Percentiles rank a stretch among this genome's conserved stretches.
Evolutionary conservation across 108 stramenopile species (phyloP).

Genomic region (Fragilaria radians): DNA sequence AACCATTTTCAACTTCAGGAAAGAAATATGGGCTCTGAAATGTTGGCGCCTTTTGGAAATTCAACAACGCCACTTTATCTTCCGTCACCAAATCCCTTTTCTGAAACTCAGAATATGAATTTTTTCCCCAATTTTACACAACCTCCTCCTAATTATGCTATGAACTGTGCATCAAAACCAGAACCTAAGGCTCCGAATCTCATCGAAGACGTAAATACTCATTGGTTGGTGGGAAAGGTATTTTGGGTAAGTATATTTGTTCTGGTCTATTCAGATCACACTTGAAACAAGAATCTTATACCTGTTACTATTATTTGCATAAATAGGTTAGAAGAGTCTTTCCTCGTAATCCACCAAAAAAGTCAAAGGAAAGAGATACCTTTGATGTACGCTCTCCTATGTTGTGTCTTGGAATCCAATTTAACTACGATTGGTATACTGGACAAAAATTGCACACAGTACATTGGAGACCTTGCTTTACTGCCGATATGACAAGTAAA

Average conservation of each 20-base stretch:
- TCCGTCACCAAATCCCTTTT: not conserved
- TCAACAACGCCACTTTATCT: not conserved
- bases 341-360: conserved; percentile 6
- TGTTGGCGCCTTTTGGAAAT: not conserved
- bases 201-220: not conserved
- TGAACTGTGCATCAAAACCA: too few species aligned
- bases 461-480: conserved; percentile 29
- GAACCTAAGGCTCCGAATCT: not conserved
- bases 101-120: not conserved
- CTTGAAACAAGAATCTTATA: not conserved
- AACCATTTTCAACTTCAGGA: not conserved
- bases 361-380: conserved; percentile 1
- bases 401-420: conserved; percentile 19
- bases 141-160: not conserved
- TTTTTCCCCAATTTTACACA: not conserved
- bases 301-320: not conserved
- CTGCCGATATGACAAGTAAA: not conserved
- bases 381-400: conserved; percentile 14
- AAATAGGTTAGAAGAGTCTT: conserved; percentile 4
- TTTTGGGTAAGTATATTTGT: not conserved
- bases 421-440: conserved; percentile 8
- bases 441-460: conserved; percentile 9
- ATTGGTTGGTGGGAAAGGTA: not conserved
- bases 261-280: not conserved
- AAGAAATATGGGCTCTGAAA: not conserved